Base-by-base conservation (phyloP, 139 green algal genomes). In the Chlorella sp. region DNA sequence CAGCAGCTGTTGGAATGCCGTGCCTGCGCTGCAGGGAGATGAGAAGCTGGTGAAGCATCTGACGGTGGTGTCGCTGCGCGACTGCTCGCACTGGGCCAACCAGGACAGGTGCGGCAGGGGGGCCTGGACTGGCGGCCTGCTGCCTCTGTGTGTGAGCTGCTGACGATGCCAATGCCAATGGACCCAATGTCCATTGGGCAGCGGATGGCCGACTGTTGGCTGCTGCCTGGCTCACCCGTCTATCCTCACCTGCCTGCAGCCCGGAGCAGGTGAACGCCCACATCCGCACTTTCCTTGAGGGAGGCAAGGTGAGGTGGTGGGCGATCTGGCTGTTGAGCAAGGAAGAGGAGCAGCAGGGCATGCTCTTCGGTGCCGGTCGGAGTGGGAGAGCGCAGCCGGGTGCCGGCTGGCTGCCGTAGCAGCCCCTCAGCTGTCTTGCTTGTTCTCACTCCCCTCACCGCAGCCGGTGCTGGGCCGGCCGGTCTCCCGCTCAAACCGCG, bases 31-130 rank as follows among this genome's bases (percentile, higher is more conserved):
- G 68, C 65, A 80, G 63, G 82, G 81, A 3, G 81, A 62, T 0
- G 86, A 78, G 5, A 44, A 78, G 18, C 85, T 87, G 75, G 86
- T 91, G 2, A 9, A 70, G 36, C 51, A 87, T 21, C 36, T 92
- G 7, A 74, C 68, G 39, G 36, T 90, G 47, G 76, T 90, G 47
- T 39, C 91, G 12, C 71, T 96, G 57, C 68, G 88, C 15, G 41
- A 89, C 63, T 92, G 90, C 88, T 91, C 82, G n/a, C 92, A 96
- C 84, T 96, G 91, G 89, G 84, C 92, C 4, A 91, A 95, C 72
- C 82, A 94, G 63, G 92, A 95, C 80, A 74, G 78, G 76, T 83
- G 30, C 25, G 16, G 30, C 25, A 3, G 30, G 13, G 30, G 11
- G 30, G 4, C 1, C 4, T 1, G 64, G 13, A 41, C 28, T 69